Percentiles rank a stretch among this genome's conserved stretches.
These are phyloP conservation scores for Trichoderma sp. DNA, from an alignment of 2,329 filamentous ascomycete species.

Conservation along the genomic window DNA sequence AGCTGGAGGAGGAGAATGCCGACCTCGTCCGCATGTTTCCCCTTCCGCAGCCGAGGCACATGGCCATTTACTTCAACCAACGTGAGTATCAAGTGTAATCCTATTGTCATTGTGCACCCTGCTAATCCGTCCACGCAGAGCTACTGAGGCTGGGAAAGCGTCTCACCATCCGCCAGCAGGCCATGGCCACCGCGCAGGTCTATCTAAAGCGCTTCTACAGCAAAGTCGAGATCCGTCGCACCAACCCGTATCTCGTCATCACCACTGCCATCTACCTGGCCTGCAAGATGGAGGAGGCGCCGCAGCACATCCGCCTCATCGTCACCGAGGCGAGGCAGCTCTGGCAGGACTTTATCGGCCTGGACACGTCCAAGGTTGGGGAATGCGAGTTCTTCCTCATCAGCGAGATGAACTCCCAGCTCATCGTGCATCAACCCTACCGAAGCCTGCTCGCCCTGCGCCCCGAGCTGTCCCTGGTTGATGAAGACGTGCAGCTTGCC, in stretches of 20 bases:
- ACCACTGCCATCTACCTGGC: constrained; percentile 94
- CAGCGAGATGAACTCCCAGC: constrained; percentile 84
- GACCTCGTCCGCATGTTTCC: constrained; percentile 76
- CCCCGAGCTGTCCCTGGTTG: constrained; percentile 67
- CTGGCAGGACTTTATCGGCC: constrained; percentile 77
- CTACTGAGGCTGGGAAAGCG: constrained; percentile 82
- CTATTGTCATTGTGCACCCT: background rate
- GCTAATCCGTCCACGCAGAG: constrained; percentile 53
- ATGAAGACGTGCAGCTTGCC: constrained; percentile 76
- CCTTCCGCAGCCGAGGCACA: constrained; percentile 76
- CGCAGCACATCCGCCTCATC: constrained; percentile 91
- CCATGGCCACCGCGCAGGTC: constrained; percentile 88
- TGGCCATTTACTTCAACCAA: constrained; percentile 91
- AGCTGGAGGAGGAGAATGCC: constrained; percentile 75
- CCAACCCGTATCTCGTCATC: constrained; percentile 89
- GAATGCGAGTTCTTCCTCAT: constrained; percentile 95
- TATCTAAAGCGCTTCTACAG: constrained; percentile 95
- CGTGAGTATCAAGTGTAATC: constrained; percentile 56
- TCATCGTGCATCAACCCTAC: constrained; percentile 91
- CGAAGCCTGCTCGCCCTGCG: constrained; percentile 75
- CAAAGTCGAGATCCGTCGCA: constrained; percentile 85
- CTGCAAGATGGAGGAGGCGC: constrained; percentile 97
- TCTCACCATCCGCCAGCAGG: constrained; percentile 83
- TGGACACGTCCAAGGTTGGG: constrained; percentile 81
- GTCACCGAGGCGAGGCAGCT: constrained; percentile 82